Conservation (phyloP, 192 early-diverging fungal species). For the Linnemannia hyalina region DNA sequence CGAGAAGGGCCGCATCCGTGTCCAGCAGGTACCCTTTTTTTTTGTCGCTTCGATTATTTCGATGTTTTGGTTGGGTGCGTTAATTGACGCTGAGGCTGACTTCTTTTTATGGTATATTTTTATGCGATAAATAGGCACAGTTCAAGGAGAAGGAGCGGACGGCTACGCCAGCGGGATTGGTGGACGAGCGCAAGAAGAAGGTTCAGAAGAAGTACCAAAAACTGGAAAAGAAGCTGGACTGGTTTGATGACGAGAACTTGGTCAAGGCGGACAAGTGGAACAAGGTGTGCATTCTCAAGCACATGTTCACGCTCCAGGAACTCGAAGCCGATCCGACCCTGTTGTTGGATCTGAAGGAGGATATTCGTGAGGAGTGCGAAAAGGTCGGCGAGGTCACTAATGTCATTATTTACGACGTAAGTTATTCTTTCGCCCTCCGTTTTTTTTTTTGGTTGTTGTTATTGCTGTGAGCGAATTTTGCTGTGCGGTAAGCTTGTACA, state of each 20-base stretch:
- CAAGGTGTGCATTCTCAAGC: conserved; percentile 91
- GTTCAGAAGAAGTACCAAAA: conserved; percentile 77
- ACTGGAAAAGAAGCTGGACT: conserved; percentile 91
- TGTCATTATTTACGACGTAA: conserved; percentile 94
- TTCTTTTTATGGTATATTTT: not conserved
- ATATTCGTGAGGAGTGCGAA: conserved; percentile 94
- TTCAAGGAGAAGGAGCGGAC: conserved; percentile 82
- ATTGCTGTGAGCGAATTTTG: not conserved
- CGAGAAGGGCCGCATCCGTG: conserved; percentile 71
- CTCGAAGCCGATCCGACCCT: conserved; percentile 90
- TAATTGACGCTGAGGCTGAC: not conserved
- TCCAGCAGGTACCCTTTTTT: conserved; percentile 69
- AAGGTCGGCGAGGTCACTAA: conserved; percentile 95
- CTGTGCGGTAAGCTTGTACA: not conserved
- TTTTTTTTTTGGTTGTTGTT: conserved; percentile 50
- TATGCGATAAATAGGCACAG: conserved; percentile 69
- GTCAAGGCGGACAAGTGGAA: conserved; percentile 81
- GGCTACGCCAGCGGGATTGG: conserved; percentile 40
- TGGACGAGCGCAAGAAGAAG: conserved; percentile 69
- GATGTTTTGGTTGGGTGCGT: not conserved
- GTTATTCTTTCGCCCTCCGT: conserved; percentile 19
- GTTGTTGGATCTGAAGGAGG: conserved; percentile 92
- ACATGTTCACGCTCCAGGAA: conserved; percentile 94
- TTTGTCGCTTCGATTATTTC: not conserved
- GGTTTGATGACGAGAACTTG: conserved; percentile 82